Conservation (phyloP, 176 grass and related monocot species). For the Eleusine indica region DNA sequence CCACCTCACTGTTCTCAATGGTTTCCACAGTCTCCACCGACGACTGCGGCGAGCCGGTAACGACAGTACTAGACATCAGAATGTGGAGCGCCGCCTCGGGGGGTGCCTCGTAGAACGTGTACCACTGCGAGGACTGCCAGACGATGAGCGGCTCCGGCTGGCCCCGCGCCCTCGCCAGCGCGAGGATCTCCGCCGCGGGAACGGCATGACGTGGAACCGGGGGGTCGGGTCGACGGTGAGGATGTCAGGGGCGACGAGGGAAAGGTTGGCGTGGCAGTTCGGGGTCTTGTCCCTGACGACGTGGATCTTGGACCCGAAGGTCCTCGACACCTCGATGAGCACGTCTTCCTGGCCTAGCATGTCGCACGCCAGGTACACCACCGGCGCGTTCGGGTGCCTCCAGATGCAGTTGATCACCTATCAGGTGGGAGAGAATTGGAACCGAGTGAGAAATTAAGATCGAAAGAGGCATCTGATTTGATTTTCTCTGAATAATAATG, state of each 20-base stretch:
- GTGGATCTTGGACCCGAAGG: slow-evolving; percentile 61
- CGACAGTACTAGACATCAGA: neutral
- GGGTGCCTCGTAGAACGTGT: slow-evolving; percentile 32
- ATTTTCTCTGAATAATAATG: neutral
- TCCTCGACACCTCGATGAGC: slow-evolving; percentile 59
- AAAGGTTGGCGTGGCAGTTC: slow-evolving; percentile 51
- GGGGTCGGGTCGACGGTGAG: slow-evolving; percentile 40
- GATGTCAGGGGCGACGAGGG: slow-evolving; percentile 62
- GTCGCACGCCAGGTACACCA: slow-evolving; percentile 66
- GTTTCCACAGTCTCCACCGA: neutral
- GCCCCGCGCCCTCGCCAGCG: slow-evolving; percentile 38
- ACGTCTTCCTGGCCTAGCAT: slow-evolving; percentile 84
- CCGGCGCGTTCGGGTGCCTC: slow-evolving; percentile 53
- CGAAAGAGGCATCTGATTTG: neutral
- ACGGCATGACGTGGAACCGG: slow-evolving; percentile 67
- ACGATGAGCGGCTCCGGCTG: slow-evolving; percentile 66
- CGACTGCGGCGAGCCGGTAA: neutral
- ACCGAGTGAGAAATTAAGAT: neutral
- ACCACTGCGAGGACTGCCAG: slow-evolving; percentile 65
- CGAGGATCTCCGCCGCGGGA: slow-evolving; percentile 45
- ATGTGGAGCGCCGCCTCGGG: neutral
- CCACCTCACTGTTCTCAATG: neutral
- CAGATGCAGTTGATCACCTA: slow-evolving; percentile 80
- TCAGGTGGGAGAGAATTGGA: neutral
- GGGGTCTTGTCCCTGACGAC: slow-evolving; percentile 46